phyloP scores from a whole-genome alignment of 306 rosid genomes.

The Begonia loranthoides region DNA sequence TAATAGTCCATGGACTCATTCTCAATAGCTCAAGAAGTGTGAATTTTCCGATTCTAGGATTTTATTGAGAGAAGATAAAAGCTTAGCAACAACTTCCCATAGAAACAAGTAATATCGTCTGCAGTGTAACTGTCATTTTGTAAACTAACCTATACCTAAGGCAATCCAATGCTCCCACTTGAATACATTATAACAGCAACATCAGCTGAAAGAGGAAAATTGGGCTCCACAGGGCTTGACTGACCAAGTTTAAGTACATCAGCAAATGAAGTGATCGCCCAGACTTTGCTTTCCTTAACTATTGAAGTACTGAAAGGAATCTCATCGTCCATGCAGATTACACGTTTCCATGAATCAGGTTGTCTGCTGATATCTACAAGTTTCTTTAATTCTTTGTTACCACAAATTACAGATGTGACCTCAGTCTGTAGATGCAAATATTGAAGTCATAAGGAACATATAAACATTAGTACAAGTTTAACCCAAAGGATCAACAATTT shows the following conservation, averaged over 20 bases:
- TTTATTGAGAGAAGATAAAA: too few species aligned
- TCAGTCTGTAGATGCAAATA: slow-evolving; percentile 53
- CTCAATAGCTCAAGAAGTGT: too few species aligned
- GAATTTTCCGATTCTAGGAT: too few species aligned
- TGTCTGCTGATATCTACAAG: slow-evolving; percentile 55
- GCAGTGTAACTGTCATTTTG: too few species aligned
- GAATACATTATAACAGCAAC: slow-evolving; percentile 97
- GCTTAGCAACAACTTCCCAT: too few species aligned
- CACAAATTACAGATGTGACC: slow-evolving; percentile 83
- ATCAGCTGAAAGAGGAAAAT: slow-evolving; percentile 74
- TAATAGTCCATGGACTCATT: too few species aligned
- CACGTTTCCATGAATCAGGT: slow-evolving; percentile 60
- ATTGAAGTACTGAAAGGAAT: slow-evolving; percentile 38
- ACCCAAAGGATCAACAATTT: too few species aligned
- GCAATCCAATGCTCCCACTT: slow-evolving; percentile 96
- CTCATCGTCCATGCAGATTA: slow-evolving; percentile 69
- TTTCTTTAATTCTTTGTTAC: slow-evolving; percentile 68
- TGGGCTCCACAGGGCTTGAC: slow-evolving; percentile 47
- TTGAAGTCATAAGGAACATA: too few species aligned
- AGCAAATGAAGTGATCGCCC: slow-evolving; percentile 47
- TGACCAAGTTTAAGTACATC: slow-evolving; percentile 61
- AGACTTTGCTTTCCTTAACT: slow-evolving; percentile 29
- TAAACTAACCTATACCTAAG: slow-evolving; percentile 37
- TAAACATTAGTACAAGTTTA: too few species aligned
- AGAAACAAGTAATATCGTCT: too few species aligned